Base-by-base conservation (phyloP, 2,329 filamentous ascomycete genomes). In the Nakataea oryzae region DNA sequence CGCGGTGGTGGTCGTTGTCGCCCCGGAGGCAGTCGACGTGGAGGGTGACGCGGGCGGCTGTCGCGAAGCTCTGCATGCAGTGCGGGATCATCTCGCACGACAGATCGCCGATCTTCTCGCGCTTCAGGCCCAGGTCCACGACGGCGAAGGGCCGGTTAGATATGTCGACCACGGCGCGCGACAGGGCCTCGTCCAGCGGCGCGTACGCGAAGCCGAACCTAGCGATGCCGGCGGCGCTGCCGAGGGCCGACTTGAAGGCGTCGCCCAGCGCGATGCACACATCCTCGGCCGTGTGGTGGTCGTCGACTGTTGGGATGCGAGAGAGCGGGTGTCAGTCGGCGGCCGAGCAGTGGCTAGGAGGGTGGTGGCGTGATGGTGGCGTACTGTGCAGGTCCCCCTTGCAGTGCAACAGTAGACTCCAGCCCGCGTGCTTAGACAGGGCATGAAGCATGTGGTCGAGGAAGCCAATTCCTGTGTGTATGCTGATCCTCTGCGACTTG, bases 401-500 rank as follows among this genome's bases (percentile, higher is more conserved):
- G 75, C 91, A 96, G 66, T 86, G 81, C 63, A 99, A 79, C 34
- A 86, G 86, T 69, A 99, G 77, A 78, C 89, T 95, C 95, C 93
- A 97, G 65, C 95, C 93, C 7, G 90, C 87, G 77, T 99, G 95
- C 78, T 99, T 97, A 60, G 95, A 90, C 62, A 97, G 83, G 7
- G 95, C 95, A 76, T 99, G 95, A 60, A 97, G 83, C 93, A 99
- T 97, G 80, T 99, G 95, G 78, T 99, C 95, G 62, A 99, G 82
- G 77, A 99, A 99, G 64, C 95, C 95, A 74, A 99, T 96, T 66
- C 95, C 95, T 0, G 93, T 96, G 81, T 91, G 87, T 67, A 97
- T 82, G 71, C 86, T 86, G 73, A 97, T 97, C 64, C 86, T 86
- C 76, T 97, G 95, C 55, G 87, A 90, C 68, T 88, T 86, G 68